Percentiles rank a stretch among this genome's conserved stretches.
These are phyloP conservation scores for Xylaria telfairii DNA, from an alignment of 495 filamentous ascomycete genomes.

Conservation along the genomic window DNA sequence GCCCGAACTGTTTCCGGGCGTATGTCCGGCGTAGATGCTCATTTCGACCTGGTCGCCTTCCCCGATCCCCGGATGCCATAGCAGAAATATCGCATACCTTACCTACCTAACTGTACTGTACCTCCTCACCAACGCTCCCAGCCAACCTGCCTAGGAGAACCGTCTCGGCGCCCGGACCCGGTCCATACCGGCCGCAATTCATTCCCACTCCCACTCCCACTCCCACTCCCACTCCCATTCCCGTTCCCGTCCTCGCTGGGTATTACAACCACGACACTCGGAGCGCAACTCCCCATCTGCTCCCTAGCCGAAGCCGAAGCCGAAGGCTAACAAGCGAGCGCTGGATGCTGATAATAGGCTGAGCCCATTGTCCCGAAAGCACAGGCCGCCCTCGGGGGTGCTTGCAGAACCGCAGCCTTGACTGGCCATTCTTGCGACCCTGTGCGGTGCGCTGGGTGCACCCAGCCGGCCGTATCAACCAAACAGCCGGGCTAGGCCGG, in stretches of 20 bases:
- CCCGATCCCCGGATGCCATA: neutral
- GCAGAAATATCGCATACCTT: too few species aligned
- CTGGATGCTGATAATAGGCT: neutral
- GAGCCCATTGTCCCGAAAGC: neutral
- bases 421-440: neutral
- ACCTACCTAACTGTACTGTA: too few species aligned
- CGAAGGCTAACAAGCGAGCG: neutral
- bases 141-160: too few species aligned
- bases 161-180: slow-evolving; percentile 4
- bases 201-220: too few species aligned
- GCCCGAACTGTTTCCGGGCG: neutral
- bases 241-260: slow-evolving; percentile 3
- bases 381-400: neutral
- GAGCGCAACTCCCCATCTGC: neutral
- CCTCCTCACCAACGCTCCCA: too few species aligned
- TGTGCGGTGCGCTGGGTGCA: slow-evolving; percentile 9
- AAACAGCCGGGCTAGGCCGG: slow-evolving; percentile 7
- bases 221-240: too few species aligned
- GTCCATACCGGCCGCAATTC: neutral
- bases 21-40: neutral
- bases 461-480: neutral
- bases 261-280: neutral
- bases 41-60: neutral
- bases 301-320: neutral
- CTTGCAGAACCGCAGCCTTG: slow-evolving; percentile 4